Percentiles rank a stretch among this genome's conserved stretches.
Evolutionary conservation across 2,329 filamentous ascomycete species (phyloP).

Genomic region (Hymenoscyphus scutula): DNA sequence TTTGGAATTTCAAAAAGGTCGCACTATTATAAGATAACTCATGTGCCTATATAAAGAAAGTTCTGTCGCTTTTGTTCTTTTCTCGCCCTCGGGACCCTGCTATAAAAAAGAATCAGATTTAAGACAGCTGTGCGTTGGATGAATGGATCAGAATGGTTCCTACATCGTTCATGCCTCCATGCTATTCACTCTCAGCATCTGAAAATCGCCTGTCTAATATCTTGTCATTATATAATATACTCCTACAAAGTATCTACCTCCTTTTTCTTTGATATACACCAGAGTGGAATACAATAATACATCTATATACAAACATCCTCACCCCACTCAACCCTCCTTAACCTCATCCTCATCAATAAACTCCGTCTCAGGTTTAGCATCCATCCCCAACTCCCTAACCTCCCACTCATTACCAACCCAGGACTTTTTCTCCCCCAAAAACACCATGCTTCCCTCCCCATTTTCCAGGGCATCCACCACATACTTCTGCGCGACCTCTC

Average conservation of each 20-base stretch:
- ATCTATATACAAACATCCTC: not conserved
- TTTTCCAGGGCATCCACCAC: slow-evolving; percentile 66
- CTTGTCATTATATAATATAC: not conserved
- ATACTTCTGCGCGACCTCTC: slow-evolving; percentile 76
- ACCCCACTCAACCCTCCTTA: not conserved
- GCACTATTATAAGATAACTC: too few species aligned
- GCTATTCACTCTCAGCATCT: too few species aligned
- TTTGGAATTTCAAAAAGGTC: too few species aligned
- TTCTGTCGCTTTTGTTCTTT: too few species aligned
- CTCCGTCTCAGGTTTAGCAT: not conserved
- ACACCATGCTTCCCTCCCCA: slow-evolving; percentile 61
- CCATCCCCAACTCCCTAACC: slow-evolving; percentile 69
- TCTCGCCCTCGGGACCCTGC: too few species aligned
- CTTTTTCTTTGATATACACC: not conserved
- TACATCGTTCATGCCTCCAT: too few species aligned
- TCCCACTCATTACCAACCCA: slow-evolving; percentile 77
- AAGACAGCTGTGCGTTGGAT: too few species aligned
- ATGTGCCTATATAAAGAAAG: too few species aligned
- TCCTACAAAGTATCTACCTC: not conserved
- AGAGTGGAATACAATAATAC: slow-evolving; percentile 3
- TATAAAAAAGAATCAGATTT: too few species aligned
- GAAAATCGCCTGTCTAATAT: too few species aligned
- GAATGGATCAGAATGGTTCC: too few species aligned
- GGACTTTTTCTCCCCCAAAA: slow-evolving; percentile 79
- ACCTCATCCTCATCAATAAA: slow-evolving; percentile 2